A percentile compares a stretch with the other conserved stretches of the same genome.
Conservation (phyloP, 139 green algal genomes). For the Auxenochlorella pyrenoidosa region DNA sequence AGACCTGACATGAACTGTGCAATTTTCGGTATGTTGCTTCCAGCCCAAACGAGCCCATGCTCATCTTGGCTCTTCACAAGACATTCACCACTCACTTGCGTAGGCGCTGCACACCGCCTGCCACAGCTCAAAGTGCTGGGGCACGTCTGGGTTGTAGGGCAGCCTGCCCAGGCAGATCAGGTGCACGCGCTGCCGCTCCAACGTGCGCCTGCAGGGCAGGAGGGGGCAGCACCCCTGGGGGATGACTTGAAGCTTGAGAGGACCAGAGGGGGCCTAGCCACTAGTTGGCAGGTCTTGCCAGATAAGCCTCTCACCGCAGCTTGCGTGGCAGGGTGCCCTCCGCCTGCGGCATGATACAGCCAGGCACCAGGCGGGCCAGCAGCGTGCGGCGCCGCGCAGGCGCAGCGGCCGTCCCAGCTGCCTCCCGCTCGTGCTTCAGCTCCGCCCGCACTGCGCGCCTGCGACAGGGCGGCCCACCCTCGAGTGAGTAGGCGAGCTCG, state of each 20-base stretch:
- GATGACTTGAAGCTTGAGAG: too few relatives aligned
- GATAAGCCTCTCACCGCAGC: not conserved
- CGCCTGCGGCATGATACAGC: not conserved
- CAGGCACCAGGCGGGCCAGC: not conserved
- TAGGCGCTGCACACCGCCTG: constrained; percentile 5
- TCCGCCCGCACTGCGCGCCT: not conserved
- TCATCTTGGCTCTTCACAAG: too few relatives aligned
- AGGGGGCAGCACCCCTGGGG: not conserved
- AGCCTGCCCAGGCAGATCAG: constrained; percentile 23
- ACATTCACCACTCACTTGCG: not conserved
- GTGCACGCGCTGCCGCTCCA: constrained; percentile 17
- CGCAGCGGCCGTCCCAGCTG: not conserved
- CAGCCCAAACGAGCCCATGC: too few relatives aligned
- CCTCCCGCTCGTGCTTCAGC: not conserved
- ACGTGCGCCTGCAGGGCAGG: not conserved
- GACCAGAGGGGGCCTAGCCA: too few relatives aligned
- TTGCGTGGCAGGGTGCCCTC: not conserved
- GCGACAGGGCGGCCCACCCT: not conserved
- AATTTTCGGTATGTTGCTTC: too few relatives aligned
- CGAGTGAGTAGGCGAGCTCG: too few relatives aligned
- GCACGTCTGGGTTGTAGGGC: constrained; percentile 13
- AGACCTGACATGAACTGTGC: too few relatives aligned
- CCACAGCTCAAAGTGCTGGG: constrained; percentile 9
- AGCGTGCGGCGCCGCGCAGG: not conserved
- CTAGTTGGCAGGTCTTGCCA: too few relatives aligned